Evolutionary conservation across 805 yeast species (phyloP).

Genomic region (Groenewaldozyma salmanticensis): DNA sequence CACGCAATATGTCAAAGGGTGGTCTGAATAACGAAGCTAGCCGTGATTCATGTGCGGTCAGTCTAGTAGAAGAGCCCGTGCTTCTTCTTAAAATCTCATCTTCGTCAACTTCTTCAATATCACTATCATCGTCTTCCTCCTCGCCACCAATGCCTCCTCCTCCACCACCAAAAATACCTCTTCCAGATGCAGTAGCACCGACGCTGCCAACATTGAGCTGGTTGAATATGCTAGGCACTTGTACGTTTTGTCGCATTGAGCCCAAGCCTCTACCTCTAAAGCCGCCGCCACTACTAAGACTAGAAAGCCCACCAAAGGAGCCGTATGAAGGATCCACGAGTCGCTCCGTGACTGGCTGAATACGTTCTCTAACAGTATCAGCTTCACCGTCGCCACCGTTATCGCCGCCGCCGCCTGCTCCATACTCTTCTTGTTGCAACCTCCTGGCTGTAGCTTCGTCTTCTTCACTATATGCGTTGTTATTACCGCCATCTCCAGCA

Average conservation of each 20-base stretch:
- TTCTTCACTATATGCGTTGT: conserved; percentile 2
- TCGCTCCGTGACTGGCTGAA: conserved; percentile 70
- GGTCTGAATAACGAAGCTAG: conserved; percentile 82
- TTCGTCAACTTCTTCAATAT: conserved; percentile 16
- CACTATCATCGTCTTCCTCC: conserved; percentile 22
- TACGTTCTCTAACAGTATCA: conserved; percentile 62
- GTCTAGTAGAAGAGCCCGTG: conserved; percentile 24
- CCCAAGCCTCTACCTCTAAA: too few species aligned
- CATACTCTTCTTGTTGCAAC: conserved; percentile 22
- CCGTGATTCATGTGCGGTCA: conserved; percentile 49
- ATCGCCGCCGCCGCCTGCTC: conserved; percentile 1
- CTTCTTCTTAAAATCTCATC: conserved; percentile 18
- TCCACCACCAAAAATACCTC: conserved; percentile 27
- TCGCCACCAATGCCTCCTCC: conserved; percentile 34
- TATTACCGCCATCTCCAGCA: not conserved
- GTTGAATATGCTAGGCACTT: conserved; percentile 42
- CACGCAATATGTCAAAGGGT: conserved; percentile 81
- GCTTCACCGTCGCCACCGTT: conserved; percentile 18
- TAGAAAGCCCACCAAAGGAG: not conserved
- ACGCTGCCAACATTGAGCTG: conserved; percentile 36
- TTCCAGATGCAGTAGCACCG: conserved; percentile 9
- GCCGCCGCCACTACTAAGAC: not conserved
- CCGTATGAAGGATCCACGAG: conserved; percentile 39
- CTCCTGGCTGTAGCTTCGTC: conserved; percentile 19
- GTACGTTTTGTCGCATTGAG: too few species aligned